Evolutionary conservation across 2,329 filamentous ascomycete genomes (phyloP), one percentile per base, ranked within the genome.

Genomic region (Hypoxylon sp.): DNA sequence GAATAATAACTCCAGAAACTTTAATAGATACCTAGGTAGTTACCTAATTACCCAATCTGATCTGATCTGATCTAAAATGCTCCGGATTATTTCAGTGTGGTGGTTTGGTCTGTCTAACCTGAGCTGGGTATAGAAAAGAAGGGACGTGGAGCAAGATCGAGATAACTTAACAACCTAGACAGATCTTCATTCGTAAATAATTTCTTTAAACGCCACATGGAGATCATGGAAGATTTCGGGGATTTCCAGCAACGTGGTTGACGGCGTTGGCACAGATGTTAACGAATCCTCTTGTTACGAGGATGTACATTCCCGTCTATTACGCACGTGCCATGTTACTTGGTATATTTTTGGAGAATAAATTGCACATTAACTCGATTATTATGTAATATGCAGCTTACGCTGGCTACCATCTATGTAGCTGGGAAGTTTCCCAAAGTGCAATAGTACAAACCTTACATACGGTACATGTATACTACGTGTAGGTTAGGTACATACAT

Each of bases 241-340:
- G 19, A 31, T 42, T 29, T 35, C 33, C 33, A 35, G 42, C 58
- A 62, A 54, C 37, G 50, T 54, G 58, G 58, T 54, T 46, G 39
- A 54, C 47, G 13, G 39, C 22, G 29, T 54, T 54, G 39, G 58
- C 58, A 54, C 29, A 37, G 50, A 62, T 29, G 50, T 17, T 33
- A 22, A 33, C 29, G 26, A 58, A 51, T 9, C 56, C 42, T 52
- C 42, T 52, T 24, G n/a, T 19, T 35, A 44, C 19, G 59, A 39
- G 29, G 44, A 33, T 8, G 13, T 35, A n/a, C 11, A 24, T 17
- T 8, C 17, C 17, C 17, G n/a, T 50, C 47, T 50, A 31, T 31
- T 9, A 24, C 5, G 55, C 62, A 65, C 50, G 62, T 65, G 55
- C 55, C 53, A 39, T 51, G 31, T 59, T 64, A 54, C 62, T 48